These are phyloP conservation scores for Nothophaeocryptopus gaeumannii DNA, from an alignment of 2,329 filamentous ascomycete species.

Conservation along the genomic window DNA sequence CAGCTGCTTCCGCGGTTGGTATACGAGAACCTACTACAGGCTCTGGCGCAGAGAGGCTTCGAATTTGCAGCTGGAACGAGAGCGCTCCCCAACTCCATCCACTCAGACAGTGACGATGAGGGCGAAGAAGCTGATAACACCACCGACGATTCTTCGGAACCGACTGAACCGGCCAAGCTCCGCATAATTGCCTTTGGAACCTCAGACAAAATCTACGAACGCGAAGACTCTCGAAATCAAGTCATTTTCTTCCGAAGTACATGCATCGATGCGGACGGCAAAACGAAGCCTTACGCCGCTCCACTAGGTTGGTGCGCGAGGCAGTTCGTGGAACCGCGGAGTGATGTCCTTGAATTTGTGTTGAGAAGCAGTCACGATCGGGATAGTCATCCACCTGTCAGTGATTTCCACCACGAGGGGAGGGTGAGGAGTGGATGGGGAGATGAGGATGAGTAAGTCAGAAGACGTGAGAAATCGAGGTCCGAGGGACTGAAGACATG, in stretches of 20 bases:
- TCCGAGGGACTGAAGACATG: no score
- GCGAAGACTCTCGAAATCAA: slow-evolving; percentile 47
- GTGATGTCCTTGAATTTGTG: slow-evolving; percentile 47
- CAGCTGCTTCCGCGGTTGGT: slow-evolving; percentile 42
- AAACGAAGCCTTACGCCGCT: slow-evolving; percentile 40
- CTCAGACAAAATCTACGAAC: slow-evolving; percentile 48
- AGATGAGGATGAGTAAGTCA: slow-evolving; percentile 21
- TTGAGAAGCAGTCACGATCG: slow-evolving; percentile 31
- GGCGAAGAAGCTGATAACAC: slow-evolving; percentile 9
- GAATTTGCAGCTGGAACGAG: slow-evolving; percentile 21
- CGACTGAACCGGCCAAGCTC: slow-evolving; percentile 32
- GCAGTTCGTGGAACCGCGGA: slow-evolving; percentile 46
- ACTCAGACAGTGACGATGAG: slow-evolving; percentile 12
- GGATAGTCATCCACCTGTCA: slow-evolving; percentile 39
- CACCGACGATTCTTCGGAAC: neutral
- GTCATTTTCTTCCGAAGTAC: slow-evolving; percentile 47
- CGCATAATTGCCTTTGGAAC: slow-evolving; percentile 48
- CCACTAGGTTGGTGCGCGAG: slow-evolving; percentile 47
- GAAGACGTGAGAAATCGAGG: no score
- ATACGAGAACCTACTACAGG: slow-evolving; percentile 45
- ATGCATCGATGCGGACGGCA: slow-evolving; percentile 43
- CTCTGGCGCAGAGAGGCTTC: slow-evolving; percentile 27
- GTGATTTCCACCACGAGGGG: slow-evolving; percentile 24
- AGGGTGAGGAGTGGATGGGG: slow-evolving; percentile 18
- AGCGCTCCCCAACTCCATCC: neutral